A percentile compares a stretch with the other conserved stretches of the same genome.
Conservation (phyloP, 257 asterid genomes). For the Solanum medicagineum region DNA sequence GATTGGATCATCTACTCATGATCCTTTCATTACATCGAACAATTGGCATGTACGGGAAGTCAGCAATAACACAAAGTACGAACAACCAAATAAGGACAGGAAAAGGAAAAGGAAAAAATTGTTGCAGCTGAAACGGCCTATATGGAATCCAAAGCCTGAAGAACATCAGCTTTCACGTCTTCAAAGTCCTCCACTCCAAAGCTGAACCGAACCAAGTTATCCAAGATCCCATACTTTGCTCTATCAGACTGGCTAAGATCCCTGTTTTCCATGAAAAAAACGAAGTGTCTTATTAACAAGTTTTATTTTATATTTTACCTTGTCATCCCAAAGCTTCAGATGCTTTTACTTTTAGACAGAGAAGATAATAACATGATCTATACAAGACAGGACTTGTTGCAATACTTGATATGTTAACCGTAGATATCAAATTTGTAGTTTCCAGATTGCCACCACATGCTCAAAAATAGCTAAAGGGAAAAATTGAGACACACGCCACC, state of each 20-base stretch:
- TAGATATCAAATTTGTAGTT: neutral
- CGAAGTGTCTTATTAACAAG: neutral
- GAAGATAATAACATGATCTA: neutral
- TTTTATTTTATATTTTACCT: neutral
- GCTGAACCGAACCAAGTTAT: conserved; percentile 92
- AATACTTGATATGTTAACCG: too few species aligned
- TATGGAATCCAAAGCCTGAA: conserved; percentile 75
- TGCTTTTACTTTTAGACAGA: neutral
- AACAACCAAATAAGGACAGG: neutral
- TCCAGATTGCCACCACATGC: neutral
- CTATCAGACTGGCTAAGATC: conserved; percentile 73
- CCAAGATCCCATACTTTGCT: conserved; percentile 76
- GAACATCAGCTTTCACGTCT: conserved; percentile 71
- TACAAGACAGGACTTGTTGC: neutral
- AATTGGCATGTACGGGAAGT: neutral
- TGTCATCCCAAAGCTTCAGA: neutral
- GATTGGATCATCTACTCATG: neutral
- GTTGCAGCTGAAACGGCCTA: conserved; percentile 8
- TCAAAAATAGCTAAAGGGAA: neutral
- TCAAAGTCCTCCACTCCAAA: conserved; percentile 83
- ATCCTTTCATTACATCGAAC: neutral
- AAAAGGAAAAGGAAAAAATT: neutral
- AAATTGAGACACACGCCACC: neutral
- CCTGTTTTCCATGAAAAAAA: conserved; percentile 27
- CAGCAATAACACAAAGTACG: neutral